phyloP scores from a whole-genome alignment of 306 rosid species.

The Corylus avellana region DNA sequence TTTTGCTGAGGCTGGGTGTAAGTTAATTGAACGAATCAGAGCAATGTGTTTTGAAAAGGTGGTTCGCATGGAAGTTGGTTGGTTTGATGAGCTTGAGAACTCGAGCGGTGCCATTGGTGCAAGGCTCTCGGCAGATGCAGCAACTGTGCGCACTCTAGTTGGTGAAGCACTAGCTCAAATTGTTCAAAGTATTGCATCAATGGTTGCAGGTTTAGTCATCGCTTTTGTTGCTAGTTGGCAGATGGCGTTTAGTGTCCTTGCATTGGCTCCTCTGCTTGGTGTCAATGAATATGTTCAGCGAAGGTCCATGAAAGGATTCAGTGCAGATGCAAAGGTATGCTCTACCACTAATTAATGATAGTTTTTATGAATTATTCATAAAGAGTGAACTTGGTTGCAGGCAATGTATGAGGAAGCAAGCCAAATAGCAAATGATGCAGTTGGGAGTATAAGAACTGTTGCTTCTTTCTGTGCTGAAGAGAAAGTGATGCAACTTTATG shows the following conservation, averaged over 20 bases:
- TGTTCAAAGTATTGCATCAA: conserved; percentile 63
- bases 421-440: conserved; percentile 91
- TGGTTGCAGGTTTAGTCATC: conserved; percentile 69
- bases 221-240: conserved; percentile 78
- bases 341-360: neutral
- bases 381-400: conserved; percentile 44
- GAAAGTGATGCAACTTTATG: conserved; percentile 81
- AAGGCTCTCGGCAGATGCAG: conserved; percentile 87
- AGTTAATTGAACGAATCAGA: conserved; percentile 77
- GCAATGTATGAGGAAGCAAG: conserved; percentile 90
- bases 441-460: conserved; percentile 90
- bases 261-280: conserved; percentile 66
- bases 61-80: conserved; percentile 74
- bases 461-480: conserved; percentile 90
- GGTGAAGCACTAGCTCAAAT: conserved; percentile 68
- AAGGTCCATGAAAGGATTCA: conserved; percentile 82
- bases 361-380: neutral
- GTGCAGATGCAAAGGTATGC: conserved; percentile 84
- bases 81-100: conserved; percentile 85
- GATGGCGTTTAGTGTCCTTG: conserved; percentile 62
- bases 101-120: conserved; percentile 85
- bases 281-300: conserved; percentile 67
- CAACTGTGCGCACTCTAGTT: conserved; percentile 71
- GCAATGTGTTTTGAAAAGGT: conserved; percentile 67
- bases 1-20: conserved; percentile 71